A percentile compares a stretch with the other conserved stretches of the same genome.
Evolutionary conservation across 78 protist species (phyloP).

Genomic region (Ministeria vibrans): DNA sequence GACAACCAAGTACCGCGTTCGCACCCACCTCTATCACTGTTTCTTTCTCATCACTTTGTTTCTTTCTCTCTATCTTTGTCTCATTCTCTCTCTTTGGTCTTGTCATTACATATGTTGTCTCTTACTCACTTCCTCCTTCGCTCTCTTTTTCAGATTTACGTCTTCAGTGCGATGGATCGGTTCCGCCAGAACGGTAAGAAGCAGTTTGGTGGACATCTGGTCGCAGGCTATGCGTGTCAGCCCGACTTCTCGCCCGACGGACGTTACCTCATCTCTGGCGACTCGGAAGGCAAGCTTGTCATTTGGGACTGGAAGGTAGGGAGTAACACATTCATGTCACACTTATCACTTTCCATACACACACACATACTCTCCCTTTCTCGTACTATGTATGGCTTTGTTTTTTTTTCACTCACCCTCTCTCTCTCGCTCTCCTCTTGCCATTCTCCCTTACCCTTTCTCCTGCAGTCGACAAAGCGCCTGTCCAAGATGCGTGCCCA

Average conservation of each 20-base stretch:
- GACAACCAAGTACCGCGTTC: too few relatives aligned
- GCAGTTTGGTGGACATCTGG: slow-evolving; percentile 40
- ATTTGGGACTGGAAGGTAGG: slow-evolving; percentile 91
- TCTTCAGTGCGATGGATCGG: slow-evolving; percentile 54
- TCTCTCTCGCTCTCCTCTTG: background rate
- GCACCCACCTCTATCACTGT: too few relatives aligned
- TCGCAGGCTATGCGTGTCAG: slow-evolving; percentile 90
- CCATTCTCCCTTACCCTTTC: background rate
- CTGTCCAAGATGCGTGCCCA: slow-evolving; percentile 62
- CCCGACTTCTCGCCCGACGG: slow-evolving; percentile 87
- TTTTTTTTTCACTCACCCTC: background rate
- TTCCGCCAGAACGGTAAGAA: slow-evolving; percentile 72
- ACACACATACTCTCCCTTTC: background rate
- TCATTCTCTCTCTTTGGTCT: too few relatives aligned
- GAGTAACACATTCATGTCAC: background rate
- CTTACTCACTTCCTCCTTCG: too few relatives aligned
- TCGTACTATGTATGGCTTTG: background rate
- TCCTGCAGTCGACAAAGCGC: background rate
- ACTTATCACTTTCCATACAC: background rate
- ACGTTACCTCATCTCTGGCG: slow-evolving; percentile 73
- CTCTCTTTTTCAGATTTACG: slow-evolving; percentile 74
- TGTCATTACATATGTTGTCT: too few relatives aligned
- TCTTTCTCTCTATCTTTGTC: too few relatives aligned
- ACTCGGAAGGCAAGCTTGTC: slow-evolving; percentile 75
- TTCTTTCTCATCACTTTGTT: too few relatives aligned